Evolutionary conservation across 2,329 filamentous ascomycete genomes (phyloP).

Genomic region (Leptodontidium sp.): DNA sequence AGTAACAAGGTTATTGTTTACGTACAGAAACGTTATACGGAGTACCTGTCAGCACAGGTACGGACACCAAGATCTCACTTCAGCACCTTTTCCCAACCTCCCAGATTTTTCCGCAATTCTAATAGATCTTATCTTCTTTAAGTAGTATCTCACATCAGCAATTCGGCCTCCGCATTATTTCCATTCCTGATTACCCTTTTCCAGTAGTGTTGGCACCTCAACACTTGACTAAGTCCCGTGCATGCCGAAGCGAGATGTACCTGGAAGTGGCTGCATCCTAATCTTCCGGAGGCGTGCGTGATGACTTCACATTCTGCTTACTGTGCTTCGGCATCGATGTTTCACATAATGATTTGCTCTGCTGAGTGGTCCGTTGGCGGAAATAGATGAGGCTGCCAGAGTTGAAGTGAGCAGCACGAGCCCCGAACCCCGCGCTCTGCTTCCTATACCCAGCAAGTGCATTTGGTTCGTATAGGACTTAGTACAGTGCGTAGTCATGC

Average conservation of each 20-base stretch:
- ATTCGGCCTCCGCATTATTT: background rate
- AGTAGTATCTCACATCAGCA: background rate
- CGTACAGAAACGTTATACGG: too few species aligned
- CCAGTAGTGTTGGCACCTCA: background rate
- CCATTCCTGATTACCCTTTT: background rate
- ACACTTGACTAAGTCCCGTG: background rate
- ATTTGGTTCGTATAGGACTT: too few species aligned
- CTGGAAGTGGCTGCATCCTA: background rate
- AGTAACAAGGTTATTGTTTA: too few species aligned
- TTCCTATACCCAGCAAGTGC: too few species aligned
- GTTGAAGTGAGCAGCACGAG: background rate
- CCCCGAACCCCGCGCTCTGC: too few species aligned
- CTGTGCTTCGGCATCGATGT: background rate
- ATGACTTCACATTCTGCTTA: slow-evolving; percentile 3
- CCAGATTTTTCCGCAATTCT: background rate
- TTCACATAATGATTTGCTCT: background rate
- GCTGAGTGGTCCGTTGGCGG: background rate
- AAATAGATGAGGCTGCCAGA: background rate
- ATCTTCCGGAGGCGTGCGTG: background rate
- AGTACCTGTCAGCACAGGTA: background rate
- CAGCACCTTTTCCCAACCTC: background rate
- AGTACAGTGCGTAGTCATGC: too few species aligned
- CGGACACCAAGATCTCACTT: slow-evolving; percentile 4
- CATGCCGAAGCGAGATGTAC: background rate
- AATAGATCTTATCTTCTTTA: background rate